Evolutionary conservation across 495 filamentous ascomycete genomes (phyloP).

Genomic region (Aspergillus nidulans): DNA sequence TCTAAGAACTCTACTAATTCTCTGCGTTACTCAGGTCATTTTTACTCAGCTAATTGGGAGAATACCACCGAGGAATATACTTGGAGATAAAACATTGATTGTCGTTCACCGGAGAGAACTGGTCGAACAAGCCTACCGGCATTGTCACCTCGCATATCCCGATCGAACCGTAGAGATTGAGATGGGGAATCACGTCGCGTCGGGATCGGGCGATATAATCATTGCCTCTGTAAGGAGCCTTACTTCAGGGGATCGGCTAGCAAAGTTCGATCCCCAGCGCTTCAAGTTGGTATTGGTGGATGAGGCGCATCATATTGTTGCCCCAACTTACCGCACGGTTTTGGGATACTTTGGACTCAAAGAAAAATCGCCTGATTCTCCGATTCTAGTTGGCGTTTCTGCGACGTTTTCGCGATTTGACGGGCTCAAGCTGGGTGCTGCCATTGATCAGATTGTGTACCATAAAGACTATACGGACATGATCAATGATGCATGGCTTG

Average conservation of each 20-base stretch:
- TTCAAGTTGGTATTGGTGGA: conserved; percentile 96
- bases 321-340: conserved; percentile 65
- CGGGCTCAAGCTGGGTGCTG: conserved; percentile 79
- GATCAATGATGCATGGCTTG: conserved; percentile 83
- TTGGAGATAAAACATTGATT: conserved; percentile 77
- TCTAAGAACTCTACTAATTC: not conserved
- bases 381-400: conserved; percentile 83
- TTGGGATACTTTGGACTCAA: conserved; percentile 72
- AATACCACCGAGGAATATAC: conserved; percentile 51
- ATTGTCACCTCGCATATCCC: conserved; percentile 79
- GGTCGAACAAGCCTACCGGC: conserved; percentile 87
- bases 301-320: conserved; percentile 97
- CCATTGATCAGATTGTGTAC: conserved; percentile 94
- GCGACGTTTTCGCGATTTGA: conserved; percentile 89
- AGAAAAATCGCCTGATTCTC: conserved; percentile 46
- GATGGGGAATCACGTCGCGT: conserved; percentile 72
- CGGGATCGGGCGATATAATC: conserved; percentile 83
- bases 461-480: conserved; percentile 97
- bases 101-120: conserved; percentile 89
- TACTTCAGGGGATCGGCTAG: conserved; percentile 63
- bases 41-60: conserved; percentile 93
- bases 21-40: conserved; percentile 58
- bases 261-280: conserved; percentile 69
- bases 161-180: conserved; percentile 78
- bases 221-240: conserved; percentile 87